These are phyloP conservation scores for Pseudopediastrum boryanum DNA, from an alignment of 139 green algal genomes.

Conservation along the genomic window DNA sequence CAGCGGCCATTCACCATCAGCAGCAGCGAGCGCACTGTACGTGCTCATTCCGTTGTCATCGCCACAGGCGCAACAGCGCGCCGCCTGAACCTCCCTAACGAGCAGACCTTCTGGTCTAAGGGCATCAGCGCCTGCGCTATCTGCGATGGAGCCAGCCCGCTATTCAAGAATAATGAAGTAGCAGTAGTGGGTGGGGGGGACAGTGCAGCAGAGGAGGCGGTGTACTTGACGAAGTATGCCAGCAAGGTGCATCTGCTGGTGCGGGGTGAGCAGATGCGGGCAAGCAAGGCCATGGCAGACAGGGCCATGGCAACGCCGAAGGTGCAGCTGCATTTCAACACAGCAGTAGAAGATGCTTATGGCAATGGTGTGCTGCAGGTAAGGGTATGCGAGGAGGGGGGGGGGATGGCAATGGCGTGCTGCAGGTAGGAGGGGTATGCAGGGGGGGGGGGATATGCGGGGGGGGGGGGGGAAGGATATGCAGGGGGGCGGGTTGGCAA, in stretches of 20 bases:
- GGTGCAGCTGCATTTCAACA: constrained; percentile 83
- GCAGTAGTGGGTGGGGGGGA: constrained; percentile 97
- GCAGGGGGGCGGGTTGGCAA: too few relatives aligned
- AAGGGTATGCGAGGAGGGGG: too few relatives aligned
- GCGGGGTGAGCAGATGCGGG: constrained; percentile 77
- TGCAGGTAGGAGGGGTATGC: too few relatives aligned
- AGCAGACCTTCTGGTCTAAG: constrained; percentile 90
- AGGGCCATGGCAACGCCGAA: constrained; percentile 43
- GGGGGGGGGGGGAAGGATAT: too few relatives aligned
- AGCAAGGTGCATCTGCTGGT: constrained; percentile 95
- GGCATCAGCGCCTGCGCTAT: constrained; percentile 98
- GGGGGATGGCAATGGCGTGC: too few relatives aligned
- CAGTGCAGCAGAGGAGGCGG: constrained; percentile 93
- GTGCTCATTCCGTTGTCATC: constrained; percentile 89
- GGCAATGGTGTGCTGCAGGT: constrained; percentile 60
- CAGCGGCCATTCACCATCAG: constrained; percentile 81
- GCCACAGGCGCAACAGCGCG: constrained; percentile 95
- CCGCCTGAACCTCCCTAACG: constrained; percentile 85
- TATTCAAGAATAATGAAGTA: constrained; percentile 87
- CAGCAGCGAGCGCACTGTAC: constrained; percentile 68
- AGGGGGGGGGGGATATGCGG: too few relatives aligned
- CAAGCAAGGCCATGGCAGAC: constrained; percentile 90
- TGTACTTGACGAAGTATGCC: constrained; percentile 99
- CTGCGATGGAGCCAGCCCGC: constrained; percentile 89
- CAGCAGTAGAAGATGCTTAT: constrained; percentile 75